Conservation (phyloP, 306 rosid genomes). For the Rosa lucieae region DNA sequence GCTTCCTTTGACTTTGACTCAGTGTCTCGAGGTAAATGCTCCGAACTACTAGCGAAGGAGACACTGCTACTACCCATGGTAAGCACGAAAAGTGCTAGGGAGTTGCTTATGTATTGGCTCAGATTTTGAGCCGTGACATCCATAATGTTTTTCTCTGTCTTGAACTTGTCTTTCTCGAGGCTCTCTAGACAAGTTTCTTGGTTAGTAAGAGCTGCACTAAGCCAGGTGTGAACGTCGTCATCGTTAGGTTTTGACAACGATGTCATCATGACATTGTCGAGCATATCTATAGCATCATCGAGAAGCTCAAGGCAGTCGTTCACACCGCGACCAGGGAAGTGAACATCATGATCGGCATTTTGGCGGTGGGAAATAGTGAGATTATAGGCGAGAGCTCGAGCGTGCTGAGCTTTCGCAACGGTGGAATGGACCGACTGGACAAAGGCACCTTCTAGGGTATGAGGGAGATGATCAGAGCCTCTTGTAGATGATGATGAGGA, state of each 20-base stretch:
- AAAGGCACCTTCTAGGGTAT: slow-evolving; percentile 14
- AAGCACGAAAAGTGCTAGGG: slow-evolving; percentile 19
- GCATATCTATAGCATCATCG: slow-evolving; percentile 33
- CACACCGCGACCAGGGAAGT: background rate
- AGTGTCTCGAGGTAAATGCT: background rate
- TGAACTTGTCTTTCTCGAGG: slow-evolving; percentile 2
- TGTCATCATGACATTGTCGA: slow-evolving; percentile 17
- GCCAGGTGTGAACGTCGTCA: slow-evolving; percentile 37
- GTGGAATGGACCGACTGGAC: slow-evolving; percentile 24
- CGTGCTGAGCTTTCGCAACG: slow-evolving; percentile 14
- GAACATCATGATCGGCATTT: background rate
- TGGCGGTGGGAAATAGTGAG: slow-evolving; percentile 13
- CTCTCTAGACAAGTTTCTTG: slow-evolving; percentile 39
- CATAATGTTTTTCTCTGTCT: slow-evolving; percentile 8
- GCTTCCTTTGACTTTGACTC: background rate
- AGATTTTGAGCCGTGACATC: slow-evolving; percentile 6
- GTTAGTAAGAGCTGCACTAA: slow-evolving; percentile 40
- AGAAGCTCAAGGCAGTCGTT: slow-evolving; percentile 38
- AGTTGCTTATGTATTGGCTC: slow-evolving; percentile 21
- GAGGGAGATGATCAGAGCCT: background rate
- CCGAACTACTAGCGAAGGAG: background rate
- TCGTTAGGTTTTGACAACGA: background rate
- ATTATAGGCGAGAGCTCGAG: slow-evolving; percentile 29
- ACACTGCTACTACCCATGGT: background rate
- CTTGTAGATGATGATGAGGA: background rate